Evolutionary conservation across 768 basidiomycete species (phyloP), one percentile per base, ranked within the genome.

Genomic region (Flagelloscypha sp.): DNA sequence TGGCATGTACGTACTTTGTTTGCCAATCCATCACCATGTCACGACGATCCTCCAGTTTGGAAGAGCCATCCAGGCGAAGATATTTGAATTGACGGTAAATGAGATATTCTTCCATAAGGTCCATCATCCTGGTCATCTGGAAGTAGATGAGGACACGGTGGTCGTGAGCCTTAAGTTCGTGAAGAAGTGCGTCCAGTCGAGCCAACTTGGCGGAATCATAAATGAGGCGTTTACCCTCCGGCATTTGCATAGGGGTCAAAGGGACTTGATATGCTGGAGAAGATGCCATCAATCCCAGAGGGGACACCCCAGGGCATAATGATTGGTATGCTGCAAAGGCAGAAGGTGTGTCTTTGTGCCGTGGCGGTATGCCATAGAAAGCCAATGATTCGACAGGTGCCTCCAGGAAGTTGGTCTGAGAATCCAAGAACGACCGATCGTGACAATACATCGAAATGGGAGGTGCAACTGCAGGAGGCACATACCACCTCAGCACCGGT

Each of bases 11-110:
- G 40, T 41, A 90, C 92, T 87, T 78, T 24, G 92, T 94, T 57
- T 99, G 95, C 94, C 94, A 99, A 52, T 93, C 89, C 47, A 90
- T 90, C 18, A 99, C 95, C 95, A 99, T 98, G 57, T 98, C 95
- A 38, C 95, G 74, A 48, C 95, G 72, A 55, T 99, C 95, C 48
- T 93, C 90, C 35, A 99, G 70, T 47, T 93, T 90, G 19, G 90
- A 94, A 2, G 85, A 85, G 24, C 93, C 93, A 58, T 97, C 93
- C 37, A 97, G 62, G 24, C 93, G 74, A 12, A 95, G 64, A 53
- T 97, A 95, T 57, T 90, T 93, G 67, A 90, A 90, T 56, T 97
- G 93, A 2, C 94, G 80, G 62, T 85, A 95, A 39, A 95, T 88
- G 41, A 99, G 69, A 55, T 97, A 99, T 55, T 98, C 95, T 57